Evolutionary conservation across 257 asterid genomes (phyloP).

Genomic region (Rauvolfia tetraphylla): DNA sequence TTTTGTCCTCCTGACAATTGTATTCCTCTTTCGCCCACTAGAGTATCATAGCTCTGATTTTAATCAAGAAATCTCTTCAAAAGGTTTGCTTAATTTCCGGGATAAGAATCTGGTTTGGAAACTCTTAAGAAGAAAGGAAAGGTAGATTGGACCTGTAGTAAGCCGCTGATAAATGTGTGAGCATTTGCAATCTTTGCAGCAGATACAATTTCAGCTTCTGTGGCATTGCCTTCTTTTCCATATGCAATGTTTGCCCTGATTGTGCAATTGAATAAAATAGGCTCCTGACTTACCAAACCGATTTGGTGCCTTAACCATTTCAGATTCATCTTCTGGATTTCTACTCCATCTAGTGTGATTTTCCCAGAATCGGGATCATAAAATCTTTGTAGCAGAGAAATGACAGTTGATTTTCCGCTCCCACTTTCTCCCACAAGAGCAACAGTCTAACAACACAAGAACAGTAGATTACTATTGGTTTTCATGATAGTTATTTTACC

Average conservation of each 20-base stretch:
- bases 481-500: background rate
- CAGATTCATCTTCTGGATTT: conserved; percentile 11
- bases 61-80: background rate
- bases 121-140: background rate
- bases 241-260: conserved; percentile 23
- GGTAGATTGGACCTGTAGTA: conserved; percentile 8
- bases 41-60: conserved; percentile 22
- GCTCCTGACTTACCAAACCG: conserved; percentile 27
- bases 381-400: conserved; percentile 28
- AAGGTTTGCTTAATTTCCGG: background rate
- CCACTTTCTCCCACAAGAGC: conserved; percentile 48
- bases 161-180: conserved; percentile 19
- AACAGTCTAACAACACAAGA: conserved; percentile 18
- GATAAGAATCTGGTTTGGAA: no score
- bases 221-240: conserved; percentile 24
- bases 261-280: conserved; percentile 18
- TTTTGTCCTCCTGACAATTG: conserved; percentile 29
- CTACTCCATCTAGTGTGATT: conserved; percentile 22
- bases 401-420: conserved; percentile 39
- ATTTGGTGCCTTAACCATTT: conserved; percentile 25
- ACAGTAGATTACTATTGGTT: background rate
- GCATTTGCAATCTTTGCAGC: conserved; percentile 28
- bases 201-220: conserved; percentile 19
- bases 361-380: conserved; percentile 20
- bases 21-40: conserved; percentile 25